These are phyloP conservation scores for Solanum peruvianum DNA, from an alignment of 257 asterid species.

Conservation along the genomic window DNA sequence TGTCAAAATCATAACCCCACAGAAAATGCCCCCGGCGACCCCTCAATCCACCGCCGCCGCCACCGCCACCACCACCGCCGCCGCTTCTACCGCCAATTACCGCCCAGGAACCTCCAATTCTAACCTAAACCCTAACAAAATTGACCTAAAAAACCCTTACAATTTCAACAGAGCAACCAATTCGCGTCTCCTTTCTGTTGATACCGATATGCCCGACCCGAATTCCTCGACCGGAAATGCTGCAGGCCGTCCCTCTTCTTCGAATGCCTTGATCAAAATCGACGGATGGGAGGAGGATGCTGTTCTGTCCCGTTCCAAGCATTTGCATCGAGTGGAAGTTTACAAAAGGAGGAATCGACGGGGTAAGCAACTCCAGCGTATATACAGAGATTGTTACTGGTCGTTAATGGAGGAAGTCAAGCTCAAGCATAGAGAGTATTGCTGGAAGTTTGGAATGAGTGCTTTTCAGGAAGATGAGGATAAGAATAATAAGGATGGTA, in stretches of 20 bases:
- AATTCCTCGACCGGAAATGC: neutral
- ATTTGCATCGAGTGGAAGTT: conserved; percentile 52
- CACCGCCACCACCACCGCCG: neutral
- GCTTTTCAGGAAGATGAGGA: conserved; percentile 57
- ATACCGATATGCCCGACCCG: conserved; percentile 14
- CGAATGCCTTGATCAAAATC: conserved; percentile 14
- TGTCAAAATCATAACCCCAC: neutral
- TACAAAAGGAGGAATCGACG: conserved; percentile 54
- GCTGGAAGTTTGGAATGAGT: conserved; percentile 69
- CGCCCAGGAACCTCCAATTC: neutral
- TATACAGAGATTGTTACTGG: conserved; percentile 76
- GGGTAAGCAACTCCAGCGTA: conserved; percentile 40
- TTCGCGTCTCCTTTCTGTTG: neutral
- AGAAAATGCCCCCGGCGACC: neutral
- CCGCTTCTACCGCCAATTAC: neutral
- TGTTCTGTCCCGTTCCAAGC: conserved; percentile 36
- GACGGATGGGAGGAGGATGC: conserved; percentile 53
- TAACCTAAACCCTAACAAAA: neutral
- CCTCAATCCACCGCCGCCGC: neutral
- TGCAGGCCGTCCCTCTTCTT: conserved; percentile 22
- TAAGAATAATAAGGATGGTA: conserved; percentile 16
- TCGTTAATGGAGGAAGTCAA: conserved; percentile 76
- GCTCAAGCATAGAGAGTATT: conserved; percentile 44
- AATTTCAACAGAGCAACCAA: neutral
- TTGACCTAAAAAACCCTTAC: neutral